Percentiles rank a stretch among this genome's conserved stretches.
These are phyloP conservation scores for Candida xiaguanensis DNA, from an alignment of 805 yeast species.

Conservation along the genomic window DNA sequence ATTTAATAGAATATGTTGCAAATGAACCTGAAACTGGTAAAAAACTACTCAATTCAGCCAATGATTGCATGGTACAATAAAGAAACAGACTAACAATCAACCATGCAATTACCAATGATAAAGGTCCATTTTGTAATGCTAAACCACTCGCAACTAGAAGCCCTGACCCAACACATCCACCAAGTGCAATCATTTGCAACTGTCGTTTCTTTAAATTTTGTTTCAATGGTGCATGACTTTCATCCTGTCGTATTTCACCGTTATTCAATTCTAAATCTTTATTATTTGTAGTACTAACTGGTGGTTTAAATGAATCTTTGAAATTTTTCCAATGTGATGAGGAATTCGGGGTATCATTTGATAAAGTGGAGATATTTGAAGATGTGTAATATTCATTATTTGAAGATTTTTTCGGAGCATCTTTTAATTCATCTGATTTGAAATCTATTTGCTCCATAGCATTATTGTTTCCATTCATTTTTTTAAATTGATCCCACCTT, in stretches of 20 bases:
- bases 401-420: conserved; percentile 1
- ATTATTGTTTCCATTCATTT: not conserved
- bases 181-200: conserved; percentile 37
- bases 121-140: conserved; percentile 29
- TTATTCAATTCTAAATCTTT: conserved; percentile 8
- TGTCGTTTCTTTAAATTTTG: conserved; percentile 28
- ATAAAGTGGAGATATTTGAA: conserved; percentile 1
- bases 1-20: conserved; percentile 37
- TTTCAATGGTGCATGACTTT: conserved; percentile 11
- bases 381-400: conserved; percentile 1
- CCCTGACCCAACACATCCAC: conserved; percentile 42
- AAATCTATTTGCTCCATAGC: not conserved
- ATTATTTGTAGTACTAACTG: conserved; percentile 14
- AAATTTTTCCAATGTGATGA: conserved; percentile 23
- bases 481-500: not conserved
- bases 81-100: conserved; percentile 36
- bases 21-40: conserved; percentile 40
- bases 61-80: conserved; percentile 42
- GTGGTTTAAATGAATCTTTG: conserved; percentile 26
- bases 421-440: not conserved
- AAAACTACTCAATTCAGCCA: conserved; percentile 36
- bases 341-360: not conserved
- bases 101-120: conserved; percentile 29
- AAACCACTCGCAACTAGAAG: conserved; percentile 38
- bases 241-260: conserved; percentile 6